phyloP scores from a whole-genome alignment of 768 basidiomycete genomes.

The Russula sp. region DNA sequence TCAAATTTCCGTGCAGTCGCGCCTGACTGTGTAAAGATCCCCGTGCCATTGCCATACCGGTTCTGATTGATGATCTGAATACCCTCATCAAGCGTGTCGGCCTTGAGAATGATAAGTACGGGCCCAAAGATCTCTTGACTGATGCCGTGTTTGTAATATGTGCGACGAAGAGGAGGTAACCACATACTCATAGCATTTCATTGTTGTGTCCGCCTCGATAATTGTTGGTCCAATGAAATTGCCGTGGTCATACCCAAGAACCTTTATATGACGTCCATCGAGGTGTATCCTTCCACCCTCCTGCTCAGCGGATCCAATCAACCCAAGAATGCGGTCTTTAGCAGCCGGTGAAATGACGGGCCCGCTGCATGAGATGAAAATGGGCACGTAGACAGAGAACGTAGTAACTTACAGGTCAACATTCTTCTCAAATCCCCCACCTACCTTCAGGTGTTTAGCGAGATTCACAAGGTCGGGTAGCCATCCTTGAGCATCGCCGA shows the following conservation, averaged over 20 bases:
- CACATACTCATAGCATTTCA: slow-evolving; percentile 80
- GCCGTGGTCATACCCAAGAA: slow-evolving; percentile 72
- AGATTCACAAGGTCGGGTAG: slow-evolving; percentile 80
- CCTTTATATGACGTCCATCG: slow-evolving; percentile 68
- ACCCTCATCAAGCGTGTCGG: slow-evolving; percentile 84
- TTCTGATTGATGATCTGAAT: slow-evolving; percentile 86
- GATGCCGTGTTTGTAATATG: slow-evolving; percentile 6
- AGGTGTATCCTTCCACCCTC: slow-evolving; percentile 85
- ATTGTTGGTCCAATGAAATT: slow-evolving; percentile 95
- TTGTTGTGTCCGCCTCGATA: slow-evolving; percentile 70
- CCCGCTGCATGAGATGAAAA: slow-evolving; percentile 37
- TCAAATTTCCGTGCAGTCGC: slow-evolving; percentile 95
- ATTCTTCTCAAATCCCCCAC: slow-evolving; percentile 83
- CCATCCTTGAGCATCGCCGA: slow-evolving; percentile 76
- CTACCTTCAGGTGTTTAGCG: slow-evolving; percentile 70
- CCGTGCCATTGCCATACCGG: slow-evolving; percentile 88
- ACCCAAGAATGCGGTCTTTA: slow-evolving; percentile 62
- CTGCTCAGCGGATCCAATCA: slow-evolving; percentile 65
- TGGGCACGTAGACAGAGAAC: neutral
- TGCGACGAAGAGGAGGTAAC: neutral
- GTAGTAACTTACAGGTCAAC: slow-evolving; percentile 65
- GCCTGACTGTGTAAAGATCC: slow-evolving; percentile 94
- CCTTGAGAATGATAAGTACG: slow-evolving; percentile 68
- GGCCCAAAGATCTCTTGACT: slow-evolving; percentile 97
- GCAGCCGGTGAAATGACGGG: slow-evolving; percentile 79